A percentile compares a stretch with the other conserved stretches of the same genome.
Evolutionary conservation across 192 early-diverging fungal species (phyloP).

Genomic region (Jimgerdemannia flammicorona): DNA sequence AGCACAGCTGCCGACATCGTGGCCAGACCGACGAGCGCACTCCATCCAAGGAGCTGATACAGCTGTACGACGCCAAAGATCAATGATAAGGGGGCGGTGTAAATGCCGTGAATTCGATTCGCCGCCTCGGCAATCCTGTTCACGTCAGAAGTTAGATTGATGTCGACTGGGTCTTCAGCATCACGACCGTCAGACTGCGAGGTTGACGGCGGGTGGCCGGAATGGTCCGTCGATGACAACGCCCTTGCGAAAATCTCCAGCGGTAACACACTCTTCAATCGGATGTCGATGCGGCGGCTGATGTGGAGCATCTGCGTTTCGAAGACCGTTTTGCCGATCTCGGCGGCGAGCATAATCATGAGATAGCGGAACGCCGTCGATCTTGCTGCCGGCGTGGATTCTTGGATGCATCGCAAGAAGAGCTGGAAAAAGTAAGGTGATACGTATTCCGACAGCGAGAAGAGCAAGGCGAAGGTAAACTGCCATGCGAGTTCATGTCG

Average conservation of each 20-base stretch:
- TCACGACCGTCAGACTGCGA: neutral
- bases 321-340: conserved; percentile 14
- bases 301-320: conserved; percentile 26
- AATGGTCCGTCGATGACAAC: conserved; percentile 45
- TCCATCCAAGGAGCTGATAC: conserved; percentile 75
- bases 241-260: conserved; percentile 67
- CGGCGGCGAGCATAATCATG: conserved; percentile 41
- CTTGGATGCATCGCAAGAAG: too few relatives aligned
- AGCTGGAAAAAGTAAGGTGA: too few relatives aligned
- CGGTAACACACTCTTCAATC: conserved; percentile 46
- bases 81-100: conserved; percentile 58
- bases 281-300: conserved; percentile 47
- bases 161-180: conserved; percentile 23
- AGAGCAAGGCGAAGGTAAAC: too few relatives aligned
- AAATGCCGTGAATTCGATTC: conserved; percentile 47
- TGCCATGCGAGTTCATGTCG: too few relatives aligned
- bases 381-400: neutral
- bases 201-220: conserved; percentile 8
- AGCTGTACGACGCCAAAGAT: conserved; percentile 63
- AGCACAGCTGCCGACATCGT: conserved; percentile 29
- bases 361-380: conserved; percentile 51
- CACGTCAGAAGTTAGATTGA: conserved; percentile 75
- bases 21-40: conserved; percentile 71
- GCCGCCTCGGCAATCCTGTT: conserved; percentile 53
- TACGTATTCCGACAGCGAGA: too few relatives aligned